phyloP scores from a whole-genome alignment of 495 filamentous ascomycete species.

The Aspergillus panamensis region DNA sequence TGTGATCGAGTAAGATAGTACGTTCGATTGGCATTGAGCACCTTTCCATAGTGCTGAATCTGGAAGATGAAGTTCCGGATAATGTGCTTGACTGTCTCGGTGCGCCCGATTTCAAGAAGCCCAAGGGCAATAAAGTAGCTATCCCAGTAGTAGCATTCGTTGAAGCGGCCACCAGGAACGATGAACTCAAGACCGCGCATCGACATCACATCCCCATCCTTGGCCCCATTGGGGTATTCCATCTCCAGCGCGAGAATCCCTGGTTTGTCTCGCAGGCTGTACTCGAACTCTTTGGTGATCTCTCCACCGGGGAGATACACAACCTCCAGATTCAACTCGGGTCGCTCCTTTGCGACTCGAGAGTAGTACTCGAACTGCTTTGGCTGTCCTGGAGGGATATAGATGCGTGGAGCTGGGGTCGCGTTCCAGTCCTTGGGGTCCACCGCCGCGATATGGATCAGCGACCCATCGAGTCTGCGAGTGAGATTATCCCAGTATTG shows the following conservation, averaged over 20 bases:
- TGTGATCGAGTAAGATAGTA: conserved; percentile 2
- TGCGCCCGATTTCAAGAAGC: conserved; percentile 1
- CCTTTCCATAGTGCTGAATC: conserved; percentile 1
- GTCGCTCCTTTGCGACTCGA: not conserved
- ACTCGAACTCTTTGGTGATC: not conserved
- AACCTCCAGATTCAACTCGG: not conserved
- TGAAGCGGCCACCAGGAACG: conserved; percentile 1
- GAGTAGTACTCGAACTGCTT: conserved; percentile 5
- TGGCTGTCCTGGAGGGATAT: not conserved
- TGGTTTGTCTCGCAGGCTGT: not conserved
- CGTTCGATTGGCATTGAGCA: not conserved
- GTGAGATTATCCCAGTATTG: conserved; percentile 2
- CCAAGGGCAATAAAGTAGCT: conserved; percentile 4
- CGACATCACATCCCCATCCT: not conserved
- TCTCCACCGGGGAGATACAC: not conserved
- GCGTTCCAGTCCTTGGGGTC: conserved; percentile 5
- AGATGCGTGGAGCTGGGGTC: not conserved
- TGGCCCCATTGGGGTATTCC: conserved; percentile 2
- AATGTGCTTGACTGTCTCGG: conserved; percentile 1
- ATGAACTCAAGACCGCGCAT: conserved; percentile 4
- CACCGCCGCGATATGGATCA: not conserved
- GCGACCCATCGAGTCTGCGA: not conserved
- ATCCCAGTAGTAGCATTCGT: conserved; percentile 6
- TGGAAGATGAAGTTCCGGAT: conserved; percentile 1
- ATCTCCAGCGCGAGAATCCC: conserved; percentile 3